phyloP scores from a whole-genome alignment of 345 rosid species.

The Eucalyptus globulus region DNA sequence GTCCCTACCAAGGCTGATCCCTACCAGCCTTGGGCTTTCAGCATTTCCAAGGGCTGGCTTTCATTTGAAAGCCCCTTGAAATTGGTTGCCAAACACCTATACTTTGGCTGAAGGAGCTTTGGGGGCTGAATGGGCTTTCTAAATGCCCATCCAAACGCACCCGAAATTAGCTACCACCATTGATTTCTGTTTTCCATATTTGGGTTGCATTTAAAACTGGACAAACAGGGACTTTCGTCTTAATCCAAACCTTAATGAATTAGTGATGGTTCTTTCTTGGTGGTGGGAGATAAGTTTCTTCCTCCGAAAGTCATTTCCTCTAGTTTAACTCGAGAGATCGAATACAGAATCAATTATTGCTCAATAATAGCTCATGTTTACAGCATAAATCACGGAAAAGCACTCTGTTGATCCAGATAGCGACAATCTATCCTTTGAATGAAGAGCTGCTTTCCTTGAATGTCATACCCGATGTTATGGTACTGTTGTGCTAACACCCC shows the following conservation, averaged over 20 bases:
- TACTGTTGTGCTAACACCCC: neutral
- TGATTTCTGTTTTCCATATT: neutral
- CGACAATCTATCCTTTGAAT: neutral
- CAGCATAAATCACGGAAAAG: neutral
- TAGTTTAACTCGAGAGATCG: neutral
- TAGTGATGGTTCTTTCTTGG: neutral
- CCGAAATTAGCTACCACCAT: neutral
- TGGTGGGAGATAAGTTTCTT: neutral
- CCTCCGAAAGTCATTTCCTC: neutral
- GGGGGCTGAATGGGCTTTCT: too few relatives aligned
- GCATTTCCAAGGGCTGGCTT: too few relatives aligned
- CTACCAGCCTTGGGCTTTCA: too few relatives aligned
- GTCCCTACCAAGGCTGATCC: too few relatives aligned
- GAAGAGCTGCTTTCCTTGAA: neutral
- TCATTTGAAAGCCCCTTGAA: too few relatives aligned
- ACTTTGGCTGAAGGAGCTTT: too few relatives aligned
- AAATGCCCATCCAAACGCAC: too few relatives aligned
- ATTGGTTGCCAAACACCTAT: too few relatives aligned
- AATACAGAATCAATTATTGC: neutral
- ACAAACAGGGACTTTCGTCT: neutral
- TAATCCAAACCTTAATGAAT: neutral
- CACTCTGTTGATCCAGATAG: neutral
- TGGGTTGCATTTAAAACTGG: neutral
- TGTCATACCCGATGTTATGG: neutral
- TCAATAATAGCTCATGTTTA: neutral